Evolutionary conservation across 352 stramenopile species (phyloP).

Genomic region (Pythium monospermum): DNA sequence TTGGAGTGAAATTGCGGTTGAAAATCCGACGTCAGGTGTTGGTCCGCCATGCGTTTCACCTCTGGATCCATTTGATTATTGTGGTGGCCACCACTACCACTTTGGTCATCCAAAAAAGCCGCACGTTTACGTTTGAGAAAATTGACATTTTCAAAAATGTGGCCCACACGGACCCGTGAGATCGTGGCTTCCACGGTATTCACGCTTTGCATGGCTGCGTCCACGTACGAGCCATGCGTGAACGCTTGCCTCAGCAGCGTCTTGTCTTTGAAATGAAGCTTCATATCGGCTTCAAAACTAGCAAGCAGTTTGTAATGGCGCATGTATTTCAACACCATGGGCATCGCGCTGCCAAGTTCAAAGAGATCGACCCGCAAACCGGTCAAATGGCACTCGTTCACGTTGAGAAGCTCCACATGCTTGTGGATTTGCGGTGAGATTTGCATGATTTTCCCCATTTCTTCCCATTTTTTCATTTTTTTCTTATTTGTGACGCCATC

Average conservation of each 20-base stretch:
- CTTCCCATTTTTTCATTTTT: conserved; percentile 47
- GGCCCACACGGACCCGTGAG: conserved; percentile 65
- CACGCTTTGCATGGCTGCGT: conserved; percentile 80
- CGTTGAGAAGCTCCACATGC: conserved; percentile 34
- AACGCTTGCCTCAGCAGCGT: conserved; percentile 77
- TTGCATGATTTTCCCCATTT: conserved; percentile 47
- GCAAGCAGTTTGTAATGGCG: conserved; percentile 64
- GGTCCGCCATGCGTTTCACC: conserved; percentile 47
- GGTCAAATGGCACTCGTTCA: conserved; percentile 58
- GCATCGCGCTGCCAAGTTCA: conserved; percentile 77
- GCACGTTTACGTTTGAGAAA: conserved; percentile 57
- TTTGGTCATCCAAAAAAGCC: conserved; percentile 35
- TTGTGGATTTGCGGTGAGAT: conserved; percentile 57
- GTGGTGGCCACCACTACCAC: conserved; percentile 14
- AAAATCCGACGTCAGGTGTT: conserved; percentile 63
- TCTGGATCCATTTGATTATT: conserved; percentile 27
- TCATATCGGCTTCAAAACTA: conserved; percentile 61
- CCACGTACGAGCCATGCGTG: conserved; percentile 79
- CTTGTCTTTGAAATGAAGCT: conserved; percentile 65
- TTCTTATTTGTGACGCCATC: conserved; percentile 68
- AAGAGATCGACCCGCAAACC: conserved; percentile 77
- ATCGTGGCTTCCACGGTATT: conserved; percentile 74
- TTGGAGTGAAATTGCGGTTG: conserved; percentile 73
- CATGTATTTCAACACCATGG: conserved; percentile 83
- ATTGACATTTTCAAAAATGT: conserved; percentile 63